Conservation (phyloP, 208 protist species). For the Vickermania ingenoplastis region DNA sequence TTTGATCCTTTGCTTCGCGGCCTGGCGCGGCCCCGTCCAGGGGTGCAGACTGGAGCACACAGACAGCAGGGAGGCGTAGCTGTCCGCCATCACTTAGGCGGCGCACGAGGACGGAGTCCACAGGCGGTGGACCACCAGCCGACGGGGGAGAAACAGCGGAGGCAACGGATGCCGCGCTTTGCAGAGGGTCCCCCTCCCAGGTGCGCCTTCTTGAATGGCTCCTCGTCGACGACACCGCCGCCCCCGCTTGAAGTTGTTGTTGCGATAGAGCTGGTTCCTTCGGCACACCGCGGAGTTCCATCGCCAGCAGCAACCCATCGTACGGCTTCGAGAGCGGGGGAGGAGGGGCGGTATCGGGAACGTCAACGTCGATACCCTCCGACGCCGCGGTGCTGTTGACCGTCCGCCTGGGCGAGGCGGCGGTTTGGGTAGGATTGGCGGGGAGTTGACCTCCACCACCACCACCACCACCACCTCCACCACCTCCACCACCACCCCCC, state of each 20-base stretch:
- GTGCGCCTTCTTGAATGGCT: no score
- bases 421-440: no score
- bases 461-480: no score
- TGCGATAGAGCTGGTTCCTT: background rate
- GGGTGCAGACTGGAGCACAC: slow-evolving; percentile 26
- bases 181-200: background rate
- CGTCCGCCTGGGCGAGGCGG: no score
- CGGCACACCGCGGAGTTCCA: slow-evolving; percentile 15
- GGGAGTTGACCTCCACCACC: no score
- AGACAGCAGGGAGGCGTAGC: slow-evolving; percentile 56
- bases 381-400: no score
- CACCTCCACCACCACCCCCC: no score
- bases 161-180: background rate
- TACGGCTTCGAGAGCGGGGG: no score
- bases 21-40: slow-evolving; percentile 12
- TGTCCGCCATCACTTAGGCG: slow-evolving; percentile 49
- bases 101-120: slow-evolving; percentile 33
- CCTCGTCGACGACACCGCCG: background rate
- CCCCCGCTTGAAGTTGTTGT: slow-evolving; percentile 2
- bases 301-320: slow-evolving; percentile 7
- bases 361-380: no score
- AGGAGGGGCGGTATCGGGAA: no score
- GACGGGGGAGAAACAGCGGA: background rate
- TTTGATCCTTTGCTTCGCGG: no score
- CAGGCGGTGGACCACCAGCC: background rate